Percentiles rank a stretch among this genome's conserved stretches.
Evolutionary conservation across 139 green algal species (phyloP).

Genomic region (Nannochloris sp.): DNA sequence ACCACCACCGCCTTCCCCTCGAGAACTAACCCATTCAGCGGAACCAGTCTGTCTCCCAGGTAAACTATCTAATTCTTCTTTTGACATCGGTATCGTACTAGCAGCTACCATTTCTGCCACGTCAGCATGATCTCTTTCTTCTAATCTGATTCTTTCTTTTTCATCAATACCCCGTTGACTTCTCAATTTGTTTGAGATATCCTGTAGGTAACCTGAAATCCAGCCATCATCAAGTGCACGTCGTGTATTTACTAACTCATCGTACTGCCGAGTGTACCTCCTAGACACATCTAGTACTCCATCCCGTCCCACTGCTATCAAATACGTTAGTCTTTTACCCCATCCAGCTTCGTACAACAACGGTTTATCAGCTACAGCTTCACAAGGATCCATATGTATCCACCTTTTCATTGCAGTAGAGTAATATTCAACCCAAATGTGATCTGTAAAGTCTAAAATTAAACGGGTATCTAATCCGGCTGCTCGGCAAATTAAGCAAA

Average conservation of each 20-base stretch:
- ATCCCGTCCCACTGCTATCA: constrained; percentile 47
- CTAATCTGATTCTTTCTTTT: neutral
- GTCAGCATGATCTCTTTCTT: neutral
- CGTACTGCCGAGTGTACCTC: constrained; percentile 49
- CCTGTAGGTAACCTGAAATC: neutral
- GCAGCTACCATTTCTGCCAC: neutral
- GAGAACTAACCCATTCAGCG: constrained; percentile 19
- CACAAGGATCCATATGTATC: constrained; percentile 68
- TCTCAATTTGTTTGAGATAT: neutral
- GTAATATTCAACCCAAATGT: constrained; percentile 66
- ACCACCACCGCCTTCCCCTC: constrained; percentile 27
- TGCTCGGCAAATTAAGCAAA: constrained; percentile 44
- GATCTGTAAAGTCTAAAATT: constrained; percentile 63
- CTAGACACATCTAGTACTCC: constrained; percentile 59
- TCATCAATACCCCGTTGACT: neutral
- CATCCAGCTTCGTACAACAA: constrained; percentile 55
- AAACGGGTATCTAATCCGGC: constrained; percentile 46
- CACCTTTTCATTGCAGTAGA: constrained; percentile 31
- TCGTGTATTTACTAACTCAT: neutral
- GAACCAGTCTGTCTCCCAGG: constrained; percentile 30
- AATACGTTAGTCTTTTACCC: constrained; percentile 69
- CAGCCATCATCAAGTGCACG: constrained; percentile 10
- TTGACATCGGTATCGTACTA: neutral
- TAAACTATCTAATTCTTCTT: neutral
- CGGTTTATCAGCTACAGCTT: constrained; percentile 52